Evolutionary conservation across 164 flowering plant genomes (phyloP), one percentile per base, ranked within the genome.

Genomic region (Dillenia turbinata): DNA sequence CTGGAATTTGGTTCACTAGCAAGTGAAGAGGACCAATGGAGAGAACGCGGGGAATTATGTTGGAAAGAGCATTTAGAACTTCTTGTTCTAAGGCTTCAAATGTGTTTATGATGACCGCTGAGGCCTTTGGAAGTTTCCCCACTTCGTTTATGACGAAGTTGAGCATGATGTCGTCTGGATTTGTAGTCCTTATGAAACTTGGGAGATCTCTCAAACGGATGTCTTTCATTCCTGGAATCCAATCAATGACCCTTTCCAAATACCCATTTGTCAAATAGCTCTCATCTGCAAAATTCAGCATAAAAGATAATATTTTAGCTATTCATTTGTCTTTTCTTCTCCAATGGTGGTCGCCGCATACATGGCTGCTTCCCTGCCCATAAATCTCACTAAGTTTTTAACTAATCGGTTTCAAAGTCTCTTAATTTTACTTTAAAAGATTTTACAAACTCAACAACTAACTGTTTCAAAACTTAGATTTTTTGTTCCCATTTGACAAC

Each of bases 1-100:
- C 61, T 12, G 33, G 14, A 15, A 62, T 33, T 1, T 60, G 63
- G 3, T 72, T 63, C 2, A 40, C 11, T 47, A 76, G 66, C 12
- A 73, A 22, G 0, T 68, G 73, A 0, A 84, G 75, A 4, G 89
- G 81, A 11, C 86, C 89, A 5, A 84, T 50, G 46, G 71, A 11
- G 76, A 66, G 74, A 19, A 80, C 13, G 0, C 59, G 69, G 1
- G 77, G 77, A 1, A 55, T 46, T 33, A 70, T 54, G 0, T 49
- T 7, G 0, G 77, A 57, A 4, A 82, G 65, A 1, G 67, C 73
- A 10, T 47, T 51, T 5, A 82, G 16, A 14, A 60, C 72, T 2
- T 77, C 75, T 0, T 40, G 12, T 45, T 82, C 86, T 0, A 80
- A 17, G 5, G 72, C 66, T 11, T 77, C 59, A 53, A 77, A 80